Evolutionary conservation across 441 rosid genomes (phyloP), one percentile per base, ranked within the genome.

Genomic region (Gossypium lobatum): DNA sequence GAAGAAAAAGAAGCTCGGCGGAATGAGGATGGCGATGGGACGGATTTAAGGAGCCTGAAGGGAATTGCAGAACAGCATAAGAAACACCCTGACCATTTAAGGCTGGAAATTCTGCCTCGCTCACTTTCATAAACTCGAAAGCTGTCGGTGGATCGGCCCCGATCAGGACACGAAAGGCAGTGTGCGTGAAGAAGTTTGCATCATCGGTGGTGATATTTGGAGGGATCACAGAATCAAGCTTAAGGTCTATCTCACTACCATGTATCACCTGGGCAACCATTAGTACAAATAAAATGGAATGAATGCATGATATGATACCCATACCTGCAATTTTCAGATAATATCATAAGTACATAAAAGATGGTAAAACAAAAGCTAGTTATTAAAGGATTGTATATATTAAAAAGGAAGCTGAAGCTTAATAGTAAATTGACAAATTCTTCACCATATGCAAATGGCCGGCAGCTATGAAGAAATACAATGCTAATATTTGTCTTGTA

Each of bases 1-100:
- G 31, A 64, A 64, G 54, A 42, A 64, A 65, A 65, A 42, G 70
- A 42, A 65, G 54, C 70, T 65, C 34, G 21, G 54, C 34, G 0
- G 55, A 4, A 20, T 45, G 2, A 13, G 34, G 13, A 45, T 21
- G 34, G 11, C 55, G 14, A 16, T 45, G 54, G 14, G 46, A 26
- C 7, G 6, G 18, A 64, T 45, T 65, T 21, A 45, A 65, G 70
- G 70, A 42, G 55, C 54, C 34, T 45, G 70, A 21, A 39, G 69
- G 28, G 53, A 64, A 39, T n/a, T 39, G 69, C 28, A 18, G 28
- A 23, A 39, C 28, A 11, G 31, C 69, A 39, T 39, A 64, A 10
- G 69, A 64, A 65, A 65, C 55, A 14, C 34, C 55, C 34, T 45
- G 55, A 6, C 37, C 70, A 65, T 45, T 20, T 13, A 65, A 48